Evolutionary conservation across 371 early-diverging fungal genomes (phyloP).

Genomic region (Mucor racemosus): DNA sequence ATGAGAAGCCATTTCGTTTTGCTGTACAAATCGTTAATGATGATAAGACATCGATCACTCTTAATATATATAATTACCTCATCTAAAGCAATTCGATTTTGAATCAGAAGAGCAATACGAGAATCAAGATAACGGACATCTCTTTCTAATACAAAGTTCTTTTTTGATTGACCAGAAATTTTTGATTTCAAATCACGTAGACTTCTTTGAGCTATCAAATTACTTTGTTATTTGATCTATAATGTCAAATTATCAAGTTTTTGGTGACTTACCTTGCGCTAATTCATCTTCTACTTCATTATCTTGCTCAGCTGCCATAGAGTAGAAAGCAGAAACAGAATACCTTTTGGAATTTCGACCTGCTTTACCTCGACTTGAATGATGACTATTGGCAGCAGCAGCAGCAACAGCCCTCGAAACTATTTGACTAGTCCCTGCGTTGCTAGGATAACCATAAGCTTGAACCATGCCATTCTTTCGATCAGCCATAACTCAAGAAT

Average conservation of each 20-base stretch:
- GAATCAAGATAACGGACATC: constrained; percentile 95
- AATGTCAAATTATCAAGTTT: background rate
- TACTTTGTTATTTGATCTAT: background rate
- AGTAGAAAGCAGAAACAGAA: constrained; percentile 88
- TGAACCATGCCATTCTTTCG: constrained; percentile 51
- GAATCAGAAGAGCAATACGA: constrained; percentile 91
- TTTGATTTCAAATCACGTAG: constrained; percentile 86
- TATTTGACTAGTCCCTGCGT: constrained; percentile 27
- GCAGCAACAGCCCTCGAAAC: constrained; percentile 53
- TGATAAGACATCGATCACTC: background rate
- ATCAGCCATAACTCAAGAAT: constrained; percentile 33
- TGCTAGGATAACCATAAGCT: constrained; percentile 48
- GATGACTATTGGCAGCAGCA: constrained; percentile 52
- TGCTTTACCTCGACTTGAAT: constrained; percentile 35
- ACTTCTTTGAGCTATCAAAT: constrained; percentile 73
- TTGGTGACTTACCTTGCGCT: constrained; percentile 50
- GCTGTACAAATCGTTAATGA: constrained; percentile 42
- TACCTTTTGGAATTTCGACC: constrained; percentile 66
- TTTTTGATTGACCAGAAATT: constrained; percentile 93
- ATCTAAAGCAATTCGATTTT: constrained; percentile 90
- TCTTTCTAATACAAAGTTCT: constrained; percentile 92
- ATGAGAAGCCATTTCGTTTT: constrained; percentile 80
- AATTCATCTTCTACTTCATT: constrained; percentile 93
- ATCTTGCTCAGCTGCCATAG: constrained; percentile 94
- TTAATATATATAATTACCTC: constrained; percentile 51